These are phyloP conservation scores for Torulaspora globosa DNA, from an alignment of 1,139 yeast species.

Conservation along the genomic window DNA sequence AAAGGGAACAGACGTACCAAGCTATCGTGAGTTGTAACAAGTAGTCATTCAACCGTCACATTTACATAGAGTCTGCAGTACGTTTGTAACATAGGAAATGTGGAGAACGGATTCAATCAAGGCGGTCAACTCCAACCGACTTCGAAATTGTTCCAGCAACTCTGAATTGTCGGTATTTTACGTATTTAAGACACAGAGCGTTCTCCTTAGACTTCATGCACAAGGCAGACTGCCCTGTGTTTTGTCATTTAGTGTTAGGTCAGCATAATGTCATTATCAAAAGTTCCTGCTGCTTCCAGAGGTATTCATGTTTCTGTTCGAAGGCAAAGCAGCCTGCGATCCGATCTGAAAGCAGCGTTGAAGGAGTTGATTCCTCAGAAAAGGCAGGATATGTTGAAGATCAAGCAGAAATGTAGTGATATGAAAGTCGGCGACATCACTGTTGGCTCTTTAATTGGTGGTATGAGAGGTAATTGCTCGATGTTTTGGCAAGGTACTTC, in stretches of 20 bases:
- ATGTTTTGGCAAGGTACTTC: conserved; percentile 54
- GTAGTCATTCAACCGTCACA: neutral
- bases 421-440: conserved; percentile 43
- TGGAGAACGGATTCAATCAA: neutral
- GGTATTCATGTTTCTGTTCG: conserved; percentile 4
- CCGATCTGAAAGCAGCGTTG: conserved; percentile 39
- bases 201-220: too few species aligned
- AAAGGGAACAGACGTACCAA: neutral
- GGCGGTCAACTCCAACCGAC: too few species aligned
- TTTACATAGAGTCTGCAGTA: neutral
- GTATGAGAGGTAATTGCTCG: conserved; percentile 52
- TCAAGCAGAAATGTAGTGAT: conserved; percentile 39
- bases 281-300: neutral
- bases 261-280: neutral
- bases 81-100: neutral
- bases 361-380: conserved; percentile 43
- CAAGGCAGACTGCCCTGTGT: too few species aligned
- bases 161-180: neutral
- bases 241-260: neutral
- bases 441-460: conserved; percentile 47
- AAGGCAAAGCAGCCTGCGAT: conserved; percentile 4
- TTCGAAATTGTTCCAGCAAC: too few species aligned
- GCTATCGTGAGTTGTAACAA: conserved; percentile 3
- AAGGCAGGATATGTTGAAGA: conserved; percentile 39
- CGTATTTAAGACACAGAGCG: neutral